Evolutionary conservation across 441 rosid genomes (phyloP), one percentile per base, ranked within the genome.

Genomic region (Melianthus villosus): DNA sequence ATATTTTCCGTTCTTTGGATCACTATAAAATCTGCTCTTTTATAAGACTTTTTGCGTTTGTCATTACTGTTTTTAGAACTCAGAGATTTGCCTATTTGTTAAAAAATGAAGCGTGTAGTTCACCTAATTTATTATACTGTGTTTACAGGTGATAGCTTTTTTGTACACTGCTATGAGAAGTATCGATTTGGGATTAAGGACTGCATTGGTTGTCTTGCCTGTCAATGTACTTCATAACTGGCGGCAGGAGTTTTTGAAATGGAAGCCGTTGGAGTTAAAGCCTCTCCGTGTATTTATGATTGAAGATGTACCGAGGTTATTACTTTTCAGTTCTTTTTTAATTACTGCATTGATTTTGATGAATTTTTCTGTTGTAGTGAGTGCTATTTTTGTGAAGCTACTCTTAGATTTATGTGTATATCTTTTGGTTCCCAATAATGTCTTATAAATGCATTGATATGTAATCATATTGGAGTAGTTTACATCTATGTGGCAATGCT

Each of bases 211-310:
- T 29, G 99, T 92, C 51, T 75, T 84, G 25, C 99, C 97, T 53
- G 99, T 92, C 40, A 92, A 92, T 64, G 99, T 92, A 66, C 79
- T 86, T 62, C 95, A 92, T 59, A 92, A 92, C 59, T 92, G 99
- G 99, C 75, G 89, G 48, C 69, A 65, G 63, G 99, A 92, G 61
- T 92, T 92, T 59, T 42, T 56, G 64, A 92, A 92, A 69, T 92
- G 99, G 99, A 75, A 50, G 46, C 99, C 99, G 46, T 71, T 75
- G 38, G 99, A 92, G 68, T 62, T 72, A 25, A 92, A 92, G 67
- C 75, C 82, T 17, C 77, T 92, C 44, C 92, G 92, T 40, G 71
- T 86, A 40, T 86, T 57, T 67, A 86, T 92, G 99, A 54, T 92
- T 53, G 99, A 86, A 63, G 99, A 92, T 41, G 93, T 86, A 31